These are phyloP conservation scores for Aspergillus ochraceus DNA, from an alignment of 2,329 filamentous ascomycete species.

Conservation along the genomic window DNA sequence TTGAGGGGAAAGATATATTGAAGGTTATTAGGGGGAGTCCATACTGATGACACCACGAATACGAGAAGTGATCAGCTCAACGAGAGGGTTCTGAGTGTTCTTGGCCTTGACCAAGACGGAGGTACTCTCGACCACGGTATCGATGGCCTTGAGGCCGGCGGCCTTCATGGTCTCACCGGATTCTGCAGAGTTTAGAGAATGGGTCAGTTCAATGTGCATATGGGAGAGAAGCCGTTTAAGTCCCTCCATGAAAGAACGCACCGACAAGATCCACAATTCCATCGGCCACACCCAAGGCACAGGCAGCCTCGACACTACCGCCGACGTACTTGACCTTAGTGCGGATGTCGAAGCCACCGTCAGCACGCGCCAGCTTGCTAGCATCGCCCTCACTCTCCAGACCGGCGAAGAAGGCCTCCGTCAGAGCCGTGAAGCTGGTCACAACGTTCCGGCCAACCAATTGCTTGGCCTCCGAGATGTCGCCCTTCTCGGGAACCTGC, in stretches of 20 bases:
- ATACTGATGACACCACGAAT: conserved; percentile 88
- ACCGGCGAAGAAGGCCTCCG: conserved; percentile 77
- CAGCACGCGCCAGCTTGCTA: conserved; percentile 19
- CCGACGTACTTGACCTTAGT: conserved; percentile 94
- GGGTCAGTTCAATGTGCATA: not conserved
- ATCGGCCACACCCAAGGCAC: conserved; percentile 90
- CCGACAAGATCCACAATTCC: conserved; percentile 97
- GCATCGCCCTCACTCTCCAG: conserved; percentile 58
- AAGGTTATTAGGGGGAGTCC: conserved; percentile 21
- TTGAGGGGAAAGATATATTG: not conserved
- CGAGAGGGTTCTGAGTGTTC: conserved; percentile 74
- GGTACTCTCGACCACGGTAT: conserved; percentile 84
- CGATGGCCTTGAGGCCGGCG: conserved; percentile 88
- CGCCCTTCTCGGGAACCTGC: conserved; percentile 88
- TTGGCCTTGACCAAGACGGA: conserved; percentile 92
- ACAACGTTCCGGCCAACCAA: conserved; percentile 90
- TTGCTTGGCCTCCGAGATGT: conserved; percentile 67
- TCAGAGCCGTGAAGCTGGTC: conserved; percentile 88
- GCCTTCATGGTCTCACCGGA: conserved; percentile 98
- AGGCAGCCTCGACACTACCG: conserved; percentile 95
- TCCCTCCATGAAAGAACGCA: conserved; percentile 48
- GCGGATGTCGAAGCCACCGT: conserved; percentile 45
- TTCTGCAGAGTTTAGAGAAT: conserved; percentile 54
- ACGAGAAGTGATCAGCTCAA: conserved; percentile 80
- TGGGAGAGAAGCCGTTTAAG: not conserved